Evolutionary conservation across 2,329 filamentous ascomycete genomes (phyloP), one percentile per base, ranked within the genome.

Genomic region (Juglanconis oblonga): DNA sequence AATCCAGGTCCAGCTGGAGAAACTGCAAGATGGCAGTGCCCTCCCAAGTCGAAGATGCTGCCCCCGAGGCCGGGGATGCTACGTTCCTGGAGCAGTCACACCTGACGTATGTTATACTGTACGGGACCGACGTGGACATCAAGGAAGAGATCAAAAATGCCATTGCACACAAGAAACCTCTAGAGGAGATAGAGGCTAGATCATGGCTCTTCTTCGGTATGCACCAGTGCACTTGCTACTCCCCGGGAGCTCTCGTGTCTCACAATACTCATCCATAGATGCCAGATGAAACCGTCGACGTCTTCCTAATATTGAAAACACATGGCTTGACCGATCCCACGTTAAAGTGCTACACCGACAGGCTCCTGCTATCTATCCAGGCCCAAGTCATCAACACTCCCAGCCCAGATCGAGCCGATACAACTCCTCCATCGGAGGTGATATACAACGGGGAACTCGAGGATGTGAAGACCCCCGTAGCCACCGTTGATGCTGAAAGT

Each of bases 281-380:
- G 70, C 60, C 76, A 92, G 90, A 93, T 82, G 90, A 93, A 77
- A 85, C 85, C 32, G 81, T 90, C 59, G 78, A 87, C 64, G 80
- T 92, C 17, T 86, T 90, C 68, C 76, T 92, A 63, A 79, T 91
- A 10, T 80, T 93, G 59, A 83, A 84, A 67, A 87, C 87, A 8
- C 86, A 87, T 4, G 79, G 82, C 68, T 77, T 82, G 58, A 81
- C 85, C 58, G 81, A 88, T 62, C 71, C 77, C 36, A 76, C 77
- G 0, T 74, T 92, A 24, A 79, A 82, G 58, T 79, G 82, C 40
- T 85, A 86, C 58, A 76, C 92, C 40, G 77, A 79, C 53, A 80
- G 87, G 59, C 75, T 92, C n/a, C 78, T 82, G 31, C 80, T 92
- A 61, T 84, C 81, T 49, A 73, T 93, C 7, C 88, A 92, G 67